These are phyloP conservation scores for Cladosporium sp. DNA, from an alignment of 2,329 filamentous ascomycete genomes.

Conservation along the genomic window DNA sequence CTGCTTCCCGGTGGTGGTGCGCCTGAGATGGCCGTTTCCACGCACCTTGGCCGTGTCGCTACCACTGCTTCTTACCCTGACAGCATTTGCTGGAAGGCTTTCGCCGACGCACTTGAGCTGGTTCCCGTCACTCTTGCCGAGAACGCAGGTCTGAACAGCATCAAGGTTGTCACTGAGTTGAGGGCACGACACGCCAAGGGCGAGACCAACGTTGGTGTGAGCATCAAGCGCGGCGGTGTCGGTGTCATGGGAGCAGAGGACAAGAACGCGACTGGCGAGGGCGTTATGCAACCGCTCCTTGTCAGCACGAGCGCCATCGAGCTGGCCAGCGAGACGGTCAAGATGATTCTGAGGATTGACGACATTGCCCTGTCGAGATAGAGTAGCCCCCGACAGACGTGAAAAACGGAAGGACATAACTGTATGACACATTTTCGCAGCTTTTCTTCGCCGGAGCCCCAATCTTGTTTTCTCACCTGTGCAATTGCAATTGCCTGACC, in stretches of 20 bases:
- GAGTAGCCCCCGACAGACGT: conserved; percentile 10
- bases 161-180: conserved; percentile 96
- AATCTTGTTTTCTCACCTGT: background rate
- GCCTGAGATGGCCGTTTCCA: conserved; percentile 92
- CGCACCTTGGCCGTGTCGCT: conserved; percentile 75
- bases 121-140: conserved; percentile 95
- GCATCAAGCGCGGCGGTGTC: conserved; percentile 95
- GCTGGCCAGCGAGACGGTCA: conserved; percentile 94
- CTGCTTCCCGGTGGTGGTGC: conserved; percentile 95
- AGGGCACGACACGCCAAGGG: conserved; percentile 91
- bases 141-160: conserved; percentile 95
- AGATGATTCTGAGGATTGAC: conserved; percentile 77
- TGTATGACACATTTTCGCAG: conserved; percentile 12
- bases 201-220: conserved; percentile 93
- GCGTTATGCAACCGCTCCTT: conserved; percentile 89
- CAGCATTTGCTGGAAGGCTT: conserved; percentile 98
- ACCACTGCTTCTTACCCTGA: conserved; percentile 85
- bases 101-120: conserved; percentile 95
- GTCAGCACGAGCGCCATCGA: conserved; percentile 98
- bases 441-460: too few relatives aligned
- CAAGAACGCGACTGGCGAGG: conserved; percentile 30
- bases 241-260: conserved; percentile 78
- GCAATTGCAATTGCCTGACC: background rate
- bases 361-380: conserved; percentile 53
- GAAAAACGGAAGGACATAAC: conserved; percentile 9